phyloP scores from a whole-genome alignment of 1,284 basidiomycete genomes.

The Caloboletus firmus region DNA sequence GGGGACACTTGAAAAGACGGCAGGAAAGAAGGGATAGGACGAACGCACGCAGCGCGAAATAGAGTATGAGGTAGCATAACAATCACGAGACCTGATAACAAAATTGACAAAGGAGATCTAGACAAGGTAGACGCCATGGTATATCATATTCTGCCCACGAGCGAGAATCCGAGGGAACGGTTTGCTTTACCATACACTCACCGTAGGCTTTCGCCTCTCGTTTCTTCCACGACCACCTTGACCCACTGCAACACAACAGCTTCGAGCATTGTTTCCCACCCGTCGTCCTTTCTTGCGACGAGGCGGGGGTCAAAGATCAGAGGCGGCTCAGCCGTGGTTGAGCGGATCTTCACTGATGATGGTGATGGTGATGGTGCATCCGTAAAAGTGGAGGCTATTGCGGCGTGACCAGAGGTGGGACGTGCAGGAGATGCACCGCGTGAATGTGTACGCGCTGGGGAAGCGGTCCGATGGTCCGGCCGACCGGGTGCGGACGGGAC shows the following conservation, averaged over 20 bases:
- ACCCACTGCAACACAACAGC: conserved; percentile 64
- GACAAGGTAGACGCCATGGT: background rate
- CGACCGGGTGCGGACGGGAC: conserved; percentile 44
- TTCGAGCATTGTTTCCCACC: conserved; percentile 82
- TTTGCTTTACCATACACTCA: conserved; percentile 13
- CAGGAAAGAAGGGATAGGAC: background rate
- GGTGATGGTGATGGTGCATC: conserved; percentile 17
- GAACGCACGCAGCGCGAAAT: conserved; percentile 11
- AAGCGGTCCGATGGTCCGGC: conserved; percentile 28
- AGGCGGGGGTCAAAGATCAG: conserved; percentile 68
- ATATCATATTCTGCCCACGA: background rate
- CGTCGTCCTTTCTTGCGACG: conserved; percentile 70
- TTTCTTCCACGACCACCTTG: conserved; percentile 66
- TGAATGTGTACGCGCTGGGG: conserved; percentile 18
- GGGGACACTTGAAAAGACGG: background rate
- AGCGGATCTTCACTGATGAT: conserved; percentile 25
- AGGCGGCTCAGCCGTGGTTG: conserved; percentile 27
- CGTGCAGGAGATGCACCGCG: conserved; percentile 31
- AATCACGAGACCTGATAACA: conserved; percentile 8
- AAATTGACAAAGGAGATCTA: conserved; percentile 2
- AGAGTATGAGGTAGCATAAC: conserved; percentile 17
- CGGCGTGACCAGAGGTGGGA: conserved; percentile 12
- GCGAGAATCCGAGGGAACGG: background rate
- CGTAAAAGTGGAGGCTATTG: background rate
- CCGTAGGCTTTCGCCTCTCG: conserved; percentile 43